These are phyloP conservation scores for Trichoderma gamsii DNA, from an alignment of 495 filamentous ascomycete species.

Conservation along the genomic window DNA sequence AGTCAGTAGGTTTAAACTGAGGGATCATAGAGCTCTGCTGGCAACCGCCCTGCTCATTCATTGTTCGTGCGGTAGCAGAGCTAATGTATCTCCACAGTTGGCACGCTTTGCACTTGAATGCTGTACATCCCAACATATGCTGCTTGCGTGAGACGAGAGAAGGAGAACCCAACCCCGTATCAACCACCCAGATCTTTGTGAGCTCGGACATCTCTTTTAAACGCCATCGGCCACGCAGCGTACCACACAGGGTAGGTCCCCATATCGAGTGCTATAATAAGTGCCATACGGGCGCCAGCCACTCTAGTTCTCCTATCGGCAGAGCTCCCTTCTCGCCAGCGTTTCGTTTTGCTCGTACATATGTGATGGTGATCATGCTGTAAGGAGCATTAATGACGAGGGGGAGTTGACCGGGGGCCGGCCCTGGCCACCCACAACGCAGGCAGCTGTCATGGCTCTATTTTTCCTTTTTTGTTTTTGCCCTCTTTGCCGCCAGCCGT, in stretches of 20 bases:
- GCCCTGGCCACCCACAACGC: slow-evolving; percentile 1
- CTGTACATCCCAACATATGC: neutral
- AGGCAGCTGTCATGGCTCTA: neutral
- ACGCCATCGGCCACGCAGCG: neutral
- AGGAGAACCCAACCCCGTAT: neutral
- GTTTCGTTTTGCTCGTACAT: neutral
- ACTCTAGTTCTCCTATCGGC: neutral
- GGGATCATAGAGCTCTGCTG: no score
- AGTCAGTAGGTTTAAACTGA: neutral
- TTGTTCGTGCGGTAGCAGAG: neutral
- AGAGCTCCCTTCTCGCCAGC: slow-evolving; percentile 7
- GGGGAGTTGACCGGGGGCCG: neutral
- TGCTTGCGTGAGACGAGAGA: neutral
- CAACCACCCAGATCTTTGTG: neutral
- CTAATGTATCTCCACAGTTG: slow-evolving; percentile 2
- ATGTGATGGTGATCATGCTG: slow-evolving; percentile 13
- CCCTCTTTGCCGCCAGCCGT: neutral
- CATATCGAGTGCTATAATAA: neutral
- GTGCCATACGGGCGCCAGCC: neutral
- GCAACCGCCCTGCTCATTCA: neutral
- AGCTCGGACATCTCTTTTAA: neutral
- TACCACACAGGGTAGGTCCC: neutral
- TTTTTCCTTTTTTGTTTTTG: neutral
- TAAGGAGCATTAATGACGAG: neutral
- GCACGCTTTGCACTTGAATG: neutral